Base-by-base conservation (phyloP, 2,329 filamentous ascomycete genomes). In the Fusarium sulawesiense region DNA sequence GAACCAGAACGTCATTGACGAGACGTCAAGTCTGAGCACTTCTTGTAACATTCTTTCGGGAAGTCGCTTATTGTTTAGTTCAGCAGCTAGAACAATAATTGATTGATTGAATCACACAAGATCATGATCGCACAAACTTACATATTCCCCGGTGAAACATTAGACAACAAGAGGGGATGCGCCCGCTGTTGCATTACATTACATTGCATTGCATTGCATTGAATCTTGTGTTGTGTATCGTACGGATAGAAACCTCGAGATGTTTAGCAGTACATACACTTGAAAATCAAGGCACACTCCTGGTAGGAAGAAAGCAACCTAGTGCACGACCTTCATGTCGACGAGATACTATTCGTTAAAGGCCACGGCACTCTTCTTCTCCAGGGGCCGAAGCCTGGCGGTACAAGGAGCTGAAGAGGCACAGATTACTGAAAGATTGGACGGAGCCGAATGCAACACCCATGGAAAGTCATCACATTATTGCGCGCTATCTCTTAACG, bases 371-470 rank as follows among this genome's bases (percentile, higher is more conserved):
- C 57, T 70, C 64, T 51, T 18, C 37, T 18, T 41, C 42, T 65
- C 20, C 48, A 64, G 63, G 67, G 66, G 54, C 47, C 30, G 29
- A 60, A 64, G 67, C 67, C 67, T 68, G 57, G 64, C 64, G 64
- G 63, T 67, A 68, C 46, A 45, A 45, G 30, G 50, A 70, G 68
- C 68, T 70, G 68, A 71, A 70, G 50, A 70, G 62, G 66, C 45
- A 55, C 66, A 63, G 37, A 63, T 70, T 64, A 47, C 25, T n/a
- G n/a, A 47, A 47, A 47, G 53, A 32, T 37, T 41, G 42, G 29
- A 56, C 42, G 21, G 44, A 56, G 64, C 62, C 45, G 56, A 60
- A 62, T 57, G 60, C 63, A 57, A 57, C 58, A 44, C 37, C 47
- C 40, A 60, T 27, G 51, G 21, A 50, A n/a, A 13, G 21, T 32